These are phyloP conservation scores for Mortierella sp. DNA, from an alignment of 371 early-diverging fungal genomes.

Conservation along the genomic window DNA sequence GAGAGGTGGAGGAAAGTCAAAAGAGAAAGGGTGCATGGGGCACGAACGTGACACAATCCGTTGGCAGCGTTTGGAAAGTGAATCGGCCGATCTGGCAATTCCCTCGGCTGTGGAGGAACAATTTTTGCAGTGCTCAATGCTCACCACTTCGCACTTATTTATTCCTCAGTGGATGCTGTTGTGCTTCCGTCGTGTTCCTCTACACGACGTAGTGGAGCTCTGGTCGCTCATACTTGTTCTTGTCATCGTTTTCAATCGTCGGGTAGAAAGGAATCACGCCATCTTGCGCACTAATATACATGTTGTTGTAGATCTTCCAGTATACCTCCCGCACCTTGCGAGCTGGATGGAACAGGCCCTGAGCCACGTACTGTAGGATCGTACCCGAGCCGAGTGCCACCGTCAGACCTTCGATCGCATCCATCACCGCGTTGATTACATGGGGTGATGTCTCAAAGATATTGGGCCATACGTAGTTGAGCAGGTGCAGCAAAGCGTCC, in stretches of 20 bases:
- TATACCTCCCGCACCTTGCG: conserved; percentile 95
- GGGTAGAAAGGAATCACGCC: conserved; percentile 93
- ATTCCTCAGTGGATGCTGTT: not conserved
- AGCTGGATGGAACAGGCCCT: conserved; percentile 98
- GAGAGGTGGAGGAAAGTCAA: not conserved
- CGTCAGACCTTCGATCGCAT: conserved; percentile 94
- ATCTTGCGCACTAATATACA: conserved; percentile 95
- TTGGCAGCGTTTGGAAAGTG: too few relatives aligned
- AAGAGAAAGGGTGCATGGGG: not conserved
- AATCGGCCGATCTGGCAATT: too few relatives aligned
- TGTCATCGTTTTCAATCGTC: conserved; percentile 82
- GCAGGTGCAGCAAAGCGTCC: conserved; percentile 91
- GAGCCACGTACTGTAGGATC: conserved; percentile 86
- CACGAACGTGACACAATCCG: too few relatives aligned
- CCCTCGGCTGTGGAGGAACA: too few relatives aligned
- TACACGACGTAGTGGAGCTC: conserved; percentile 66
- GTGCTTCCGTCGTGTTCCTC: not conserved
- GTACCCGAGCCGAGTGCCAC: conserved; percentile 89
- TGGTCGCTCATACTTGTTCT: conserved; percentile 77
- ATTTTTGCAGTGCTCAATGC: too few relatives aligned
- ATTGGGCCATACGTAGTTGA: conserved; percentile 98
- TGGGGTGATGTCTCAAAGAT: conserved; percentile 97
- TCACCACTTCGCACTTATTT: not conserved
- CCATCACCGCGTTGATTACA: conserved; percentile 96
- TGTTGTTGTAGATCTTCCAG: conserved; percentile 96